Base-by-base conservation (phyloP, 2,329 filamentous ascomycete species). In the Botryotinia convoluta region DNA sequence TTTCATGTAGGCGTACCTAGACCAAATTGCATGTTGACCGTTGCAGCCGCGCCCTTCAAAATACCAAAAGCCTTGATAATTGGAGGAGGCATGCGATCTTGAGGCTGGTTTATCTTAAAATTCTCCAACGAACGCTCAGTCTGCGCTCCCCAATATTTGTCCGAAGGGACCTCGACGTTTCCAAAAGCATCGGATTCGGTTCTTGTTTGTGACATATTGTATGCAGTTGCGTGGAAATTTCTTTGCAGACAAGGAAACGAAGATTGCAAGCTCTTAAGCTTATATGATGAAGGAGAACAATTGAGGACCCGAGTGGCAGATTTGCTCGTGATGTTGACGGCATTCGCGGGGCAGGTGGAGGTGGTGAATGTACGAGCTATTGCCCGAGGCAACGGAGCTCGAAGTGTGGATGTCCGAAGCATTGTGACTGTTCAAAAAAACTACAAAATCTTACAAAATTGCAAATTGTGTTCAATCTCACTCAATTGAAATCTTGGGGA, bases 101-200 rank as follows among this genome's bases (percentile, higher is more conserved):
- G 94, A 75, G 96, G 96, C 88, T 98, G 96, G 86, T 98, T 98
- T 90, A 99, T 98, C 84, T 92, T 92, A 89, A 99, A 99, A 88
- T 99, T 99, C 84, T 93, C 92, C 83, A 98, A 89, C 70, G 95
- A 98, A 78, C 95, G 92, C 88, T 98, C 92, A 72, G 95, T 98
- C 88, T 98, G 95, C 75, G 95, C 95, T 82, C 96, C 96, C 95
- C 96, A 99, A 89, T 99, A 99, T 87, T 92, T 95, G 89, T 97
- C 94, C 77, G 88, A 88, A 60, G 92, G 89, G 79, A 98, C 95
- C 87, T 97, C 90, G 83, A 99, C 90, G 86, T 97, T 94, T 85
- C 96, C 96, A 87, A 98, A 98, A 84, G 96, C 96, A 87, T 99
- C 96, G 84, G 90, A 96, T 86, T 99, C 96, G 81, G 92, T 93